Conservation (phyloP, 75 land plant species). For the Adiantum capillusveneris region DNA sequence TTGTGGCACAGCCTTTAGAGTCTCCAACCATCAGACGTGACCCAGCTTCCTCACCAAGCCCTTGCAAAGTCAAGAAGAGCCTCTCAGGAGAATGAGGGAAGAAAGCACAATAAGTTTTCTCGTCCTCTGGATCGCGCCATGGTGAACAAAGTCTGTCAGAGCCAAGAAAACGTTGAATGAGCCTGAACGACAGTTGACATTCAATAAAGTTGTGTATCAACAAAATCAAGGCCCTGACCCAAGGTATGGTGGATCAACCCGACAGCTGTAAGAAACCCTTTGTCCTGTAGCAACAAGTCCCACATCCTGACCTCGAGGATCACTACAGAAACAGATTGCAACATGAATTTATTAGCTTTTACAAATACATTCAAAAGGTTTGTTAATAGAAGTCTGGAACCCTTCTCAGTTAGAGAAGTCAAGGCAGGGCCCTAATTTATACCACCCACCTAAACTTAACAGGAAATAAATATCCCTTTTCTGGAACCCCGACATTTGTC, state of each 20-base stretch:
- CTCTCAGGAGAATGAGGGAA: conserved; percentile 70
- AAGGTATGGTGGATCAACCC: conserved; percentile 65
- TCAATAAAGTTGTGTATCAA: too few species aligned
- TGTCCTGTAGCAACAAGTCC: conserved; percentile 19
- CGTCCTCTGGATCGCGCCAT: conserved; percentile 57
- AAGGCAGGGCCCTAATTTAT: too few species aligned
- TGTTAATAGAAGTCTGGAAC: too few species aligned
- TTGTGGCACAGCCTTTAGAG: conserved; percentile 22
- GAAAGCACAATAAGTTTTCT: conserved; percentile 59
- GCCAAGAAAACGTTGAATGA: too few species aligned
- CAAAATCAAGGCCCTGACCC: too few species aligned
- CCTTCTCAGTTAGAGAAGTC: too few species aligned
- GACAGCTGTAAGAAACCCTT: conserved; percentile 50
- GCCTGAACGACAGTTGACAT: too few species aligned
- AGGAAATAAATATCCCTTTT: conserved; percentile 60
- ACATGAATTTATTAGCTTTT: background rate
- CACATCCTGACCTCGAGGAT: conserved; percentile 27
- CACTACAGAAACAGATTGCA: conserved; percentile 18
- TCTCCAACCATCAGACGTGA: conserved; percentile 8
- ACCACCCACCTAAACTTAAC: conserved; percentile 63
- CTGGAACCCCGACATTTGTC: conserved; percentile 65
- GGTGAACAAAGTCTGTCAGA: conserved; percentile 52
- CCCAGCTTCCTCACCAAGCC: conserved; percentile 12
- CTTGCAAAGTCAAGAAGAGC: conserved; percentile 29
- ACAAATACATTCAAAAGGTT: too few species aligned